Evolutionary conservation across 2,329 filamentous ascomycete genomes (phyloP), one percentile per base, ranked within the genome.

Genomic region (Fusarium brachygibbosum): DNA sequence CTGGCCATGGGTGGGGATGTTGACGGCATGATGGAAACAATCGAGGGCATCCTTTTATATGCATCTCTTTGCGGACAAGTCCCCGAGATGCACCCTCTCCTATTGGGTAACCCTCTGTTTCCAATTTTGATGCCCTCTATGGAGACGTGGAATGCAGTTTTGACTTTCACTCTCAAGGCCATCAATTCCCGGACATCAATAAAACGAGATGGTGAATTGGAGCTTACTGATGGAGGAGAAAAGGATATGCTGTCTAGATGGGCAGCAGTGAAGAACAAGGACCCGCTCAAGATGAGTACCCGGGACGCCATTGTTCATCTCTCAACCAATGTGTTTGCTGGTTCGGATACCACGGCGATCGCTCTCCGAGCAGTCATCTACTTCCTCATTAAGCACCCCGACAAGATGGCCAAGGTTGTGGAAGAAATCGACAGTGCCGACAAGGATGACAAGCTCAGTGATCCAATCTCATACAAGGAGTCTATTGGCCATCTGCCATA

Each of bases 401-500:
- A 25, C 5, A 28, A 46, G 5, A 46, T 54, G 51, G 10, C 16
- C 23, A 52, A 32, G 16, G 34, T 52, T 1, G 3, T 31, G 1
- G 14, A 42, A 2, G 49, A 52, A 7, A 41, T 52, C n/a, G 25
- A 52, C 16, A 13, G 35, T 1, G 25, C 28, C 4, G 19, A 40
- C 2, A 3, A 29, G n/a, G 11, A 41, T 7, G 25, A 34, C 4
- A 40, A 52, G 0, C 35, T 52, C 34, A 23, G 34, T 11, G 19
- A 41, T 14, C 5, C 7, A 4, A 41, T 52, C 6, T 41, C 25
- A 9, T 42, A 52, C 28, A 52, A 23, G 14, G 31, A 49, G 8
- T 35, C 31, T 28, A 49, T 16, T n/a, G 6, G 21, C 3, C 21
- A 49, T 2, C 32, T 49, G 12, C n/a, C 17, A 5, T 73, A 73